Evolutionary conservation across 2,329 filamentous ascomycete species (phyloP), one percentile per base, ranked within the genome.

Genomic region (Allantophomopsis lycopodina): DNA sequence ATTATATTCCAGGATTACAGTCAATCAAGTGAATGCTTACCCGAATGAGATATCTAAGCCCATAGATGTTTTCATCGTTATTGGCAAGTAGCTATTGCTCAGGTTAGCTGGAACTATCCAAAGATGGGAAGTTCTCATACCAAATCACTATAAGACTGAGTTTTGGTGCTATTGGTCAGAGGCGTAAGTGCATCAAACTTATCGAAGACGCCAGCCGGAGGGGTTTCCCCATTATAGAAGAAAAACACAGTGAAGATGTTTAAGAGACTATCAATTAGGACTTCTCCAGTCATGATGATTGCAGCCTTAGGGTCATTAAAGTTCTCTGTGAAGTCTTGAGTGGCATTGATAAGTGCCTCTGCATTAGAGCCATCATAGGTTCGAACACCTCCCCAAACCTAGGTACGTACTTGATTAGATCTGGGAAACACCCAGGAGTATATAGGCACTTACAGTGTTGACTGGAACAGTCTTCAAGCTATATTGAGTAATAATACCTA

Each of bases 381-480:
- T 3, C 58, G 53, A 5, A 47, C 47, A 2, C 61, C 60, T 12
- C 60, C 61, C 58, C 59, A 64, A 15, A 62, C 53, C 44, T 51
- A 32, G 4, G 12, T 31, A n/a, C 12, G 6, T 34, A 39, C 33
- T 39, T 14, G 14, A 17, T 43, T 20, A 44, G 32, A 16, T n/a
- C 35, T 15, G 2, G 35, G 20, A 3, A 36, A 13, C 17, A 28
- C 3, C 11, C 28, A 18, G n/a, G 21, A 14, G 11, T 11, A 21
- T n/a, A 20, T 7, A 4, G 8, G 14, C 16, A 28, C 36, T 34
- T 43, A 48, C 47, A 28, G 23, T 28, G 11, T 36, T 59, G 40
- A 59, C 55, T 11, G 55, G 50, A 41, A 52, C 41, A 2, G 55
- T 49, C 40, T 53, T 48, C 34, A 58, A 42, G 7, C 51, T 54